Percentiles rank a stretch among this genome's conserved stretches.
Evolutionary conservation across 257 asterid genomes (phyloP).

Genomic region (Scutellaria barbata): DNA sequence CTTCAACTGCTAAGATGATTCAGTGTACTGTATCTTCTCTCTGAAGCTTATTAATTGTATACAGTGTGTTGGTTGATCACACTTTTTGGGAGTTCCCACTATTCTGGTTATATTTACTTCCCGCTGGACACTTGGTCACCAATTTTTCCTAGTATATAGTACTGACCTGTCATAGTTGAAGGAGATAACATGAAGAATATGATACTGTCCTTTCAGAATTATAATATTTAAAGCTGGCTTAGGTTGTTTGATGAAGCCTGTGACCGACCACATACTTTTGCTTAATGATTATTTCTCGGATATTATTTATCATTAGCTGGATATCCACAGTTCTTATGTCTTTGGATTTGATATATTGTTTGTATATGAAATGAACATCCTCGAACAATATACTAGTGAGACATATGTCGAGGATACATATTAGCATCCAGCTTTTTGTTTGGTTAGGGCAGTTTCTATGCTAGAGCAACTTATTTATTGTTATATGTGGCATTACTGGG

Average conservation of each 20-base stretch:
- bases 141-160: neutral
- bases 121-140: neutral
- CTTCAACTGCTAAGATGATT: slow-evolving; percentile 8
- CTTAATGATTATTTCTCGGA: slow-evolving; percentile 13
- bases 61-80: slow-evolving; percentile 16
- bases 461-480: slow-evolving; percentile 9
- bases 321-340: neutral
- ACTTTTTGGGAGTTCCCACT: neutral
- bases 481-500: slow-evolving; percentile 15
- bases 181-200: slow-evolving; percentile 17
- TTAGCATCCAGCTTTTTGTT: slow-evolving; percentile 14
- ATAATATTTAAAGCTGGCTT: slow-evolving; percentile 4
- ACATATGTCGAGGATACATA: neutral
- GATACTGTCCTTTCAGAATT: neutral
- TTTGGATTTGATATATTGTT: neutral
- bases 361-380: slow-evolving; percentile 6
- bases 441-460: slow-evolving; percentile 19
- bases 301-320: slow-evolving; percentile 4
- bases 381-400: neutral
- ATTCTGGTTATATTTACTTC: neutral
- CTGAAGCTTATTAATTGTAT: slow-evolving; percentile 15
- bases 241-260: slow-evolving; percentile 12
- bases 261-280: slow-evolving; percentile 8
- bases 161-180: no score
- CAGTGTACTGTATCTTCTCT: slow-evolving; percentile 20